These are phyloP conservation scores for Sugiyamaella pinicola DNA, from an alignment of 1,139 yeast genomes.

Conservation along the genomic window DNA sequence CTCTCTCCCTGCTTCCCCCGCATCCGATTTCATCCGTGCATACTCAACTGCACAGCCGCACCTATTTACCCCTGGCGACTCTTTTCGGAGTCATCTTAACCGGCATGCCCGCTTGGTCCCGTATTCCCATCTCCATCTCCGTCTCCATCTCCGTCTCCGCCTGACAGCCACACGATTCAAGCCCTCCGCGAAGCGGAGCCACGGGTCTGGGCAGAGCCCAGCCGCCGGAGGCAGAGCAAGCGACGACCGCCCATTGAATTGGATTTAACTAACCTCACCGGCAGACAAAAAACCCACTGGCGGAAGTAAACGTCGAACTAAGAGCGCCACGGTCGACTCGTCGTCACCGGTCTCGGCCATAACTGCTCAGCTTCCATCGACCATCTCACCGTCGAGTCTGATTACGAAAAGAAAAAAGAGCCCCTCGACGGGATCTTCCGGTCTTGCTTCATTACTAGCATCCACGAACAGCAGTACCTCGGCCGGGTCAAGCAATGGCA, in stretches of 20 bases:
- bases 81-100: neutral
- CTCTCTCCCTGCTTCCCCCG: neutral
- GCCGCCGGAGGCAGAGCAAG: too few species aligned
- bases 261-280: too few species aligned
- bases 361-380: conserved; percentile 25
- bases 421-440: conserved; percentile 24
- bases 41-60: too few species aligned
- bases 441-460: conserved; percentile 20
- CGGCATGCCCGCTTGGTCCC: neutral
- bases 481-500: neutral
- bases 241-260: neutral
- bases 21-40: conserved; percentile 6
- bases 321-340: conserved; percentile 24
- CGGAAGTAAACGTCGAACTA: conserved; percentile 26
- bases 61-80: neutral
- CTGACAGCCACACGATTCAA: neutral
- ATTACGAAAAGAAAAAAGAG: conserved; percentile 29
- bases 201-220: too few species aligned
- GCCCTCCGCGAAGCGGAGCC: neutral
- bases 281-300: conserved; percentile 23
- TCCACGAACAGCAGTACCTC: conserved; percentile 2
- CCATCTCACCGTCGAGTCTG: conserved; percentile 33
- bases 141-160: neutral
- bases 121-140: neutral
- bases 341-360: neutral